Percentiles rank a stretch among this genome's conserved stretches.
Evolutionary conservation across 2,329 filamentous ascomycete genomes (phyloP).

Genomic region (Fusarium stilboides): DNA sequence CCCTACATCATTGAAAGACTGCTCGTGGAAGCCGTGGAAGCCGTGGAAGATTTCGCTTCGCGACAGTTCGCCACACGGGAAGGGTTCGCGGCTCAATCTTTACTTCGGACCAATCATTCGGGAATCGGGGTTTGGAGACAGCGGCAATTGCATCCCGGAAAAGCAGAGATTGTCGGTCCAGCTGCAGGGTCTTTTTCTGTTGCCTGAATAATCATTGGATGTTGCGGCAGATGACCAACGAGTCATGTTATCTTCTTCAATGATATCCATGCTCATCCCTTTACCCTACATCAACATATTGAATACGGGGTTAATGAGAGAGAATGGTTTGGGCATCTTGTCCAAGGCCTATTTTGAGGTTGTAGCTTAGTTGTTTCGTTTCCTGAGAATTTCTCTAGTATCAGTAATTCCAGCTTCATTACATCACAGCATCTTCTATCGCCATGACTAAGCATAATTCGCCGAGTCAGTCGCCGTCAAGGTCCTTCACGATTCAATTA

Average conservation of each 20-base stretch:
- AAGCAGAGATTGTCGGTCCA: constrained; percentile 19
- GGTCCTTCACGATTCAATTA: constrained; percentile 5
- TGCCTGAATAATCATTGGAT: constrained; percentile 3
- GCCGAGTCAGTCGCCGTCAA: constrained; percentile 20
- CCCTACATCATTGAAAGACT: not conserved
- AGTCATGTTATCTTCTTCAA: not conserved
- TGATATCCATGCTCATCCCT: not conserved
- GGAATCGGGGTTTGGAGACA: constrained; percentile 9
- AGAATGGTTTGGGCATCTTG: not conserved
- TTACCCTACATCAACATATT: constrained; percentile 18
- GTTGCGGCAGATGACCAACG: not conserved
- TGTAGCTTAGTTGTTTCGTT: not conserved
- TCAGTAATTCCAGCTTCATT: constrained; percentile 7
- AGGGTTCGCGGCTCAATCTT: not conserved
- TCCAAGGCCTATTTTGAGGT: too few relatives aligned
- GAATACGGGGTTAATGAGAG: not conserved
- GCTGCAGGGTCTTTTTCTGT: constrained; percentile 17
- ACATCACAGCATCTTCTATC: not conserved
- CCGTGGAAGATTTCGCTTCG: constrained; percentile 6
- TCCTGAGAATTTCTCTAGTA: not conserved
- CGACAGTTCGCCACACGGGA: constrained; percentile 30
- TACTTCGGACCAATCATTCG: constrained; percentile 10
- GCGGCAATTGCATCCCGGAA: constrained; percentile 15
- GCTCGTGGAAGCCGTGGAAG: constrained; percentile 2
- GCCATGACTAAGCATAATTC: constrained; percentile 31